These are phyloP conservation scores for Phytophthora pseudosyringae DNA, from an alignment of 352 stramenopile genomes.

Conservation along the genomic window DNA sequence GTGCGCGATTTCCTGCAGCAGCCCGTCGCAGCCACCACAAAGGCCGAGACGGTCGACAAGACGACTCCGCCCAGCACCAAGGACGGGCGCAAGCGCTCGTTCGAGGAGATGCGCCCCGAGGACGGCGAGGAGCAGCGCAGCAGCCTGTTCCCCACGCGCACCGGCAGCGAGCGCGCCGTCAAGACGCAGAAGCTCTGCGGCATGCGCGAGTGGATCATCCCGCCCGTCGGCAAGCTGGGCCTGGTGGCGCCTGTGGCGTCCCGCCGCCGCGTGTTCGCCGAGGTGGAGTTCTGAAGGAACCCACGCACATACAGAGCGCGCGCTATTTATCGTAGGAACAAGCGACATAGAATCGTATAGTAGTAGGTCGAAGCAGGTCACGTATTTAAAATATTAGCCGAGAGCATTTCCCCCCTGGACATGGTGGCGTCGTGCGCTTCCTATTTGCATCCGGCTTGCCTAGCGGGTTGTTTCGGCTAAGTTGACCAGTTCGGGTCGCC, in stretches of 20 bases:
- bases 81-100: conserved; percentile 56
- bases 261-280: conserved; percentile 72
- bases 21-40: conserved; percentile 31
- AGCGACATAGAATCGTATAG: conserved; percentile 30
- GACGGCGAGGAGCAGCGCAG: conserved; percentile 37
- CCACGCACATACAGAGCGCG: neutral
- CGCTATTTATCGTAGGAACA: conserved; percentile 34
- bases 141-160: conserved; percentile 46
- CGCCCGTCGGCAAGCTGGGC: conserved; percentile 50
- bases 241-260: conserved; percentile 49
- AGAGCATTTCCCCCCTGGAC: conserved; percentile 8
- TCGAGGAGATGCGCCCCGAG: conserved; percentile 60
- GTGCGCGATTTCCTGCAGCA: conserved; percentile 77
- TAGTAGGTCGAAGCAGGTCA: conserved; percentile 23
- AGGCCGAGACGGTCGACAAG: conserved; percentile 19
- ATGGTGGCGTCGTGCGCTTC: neutral
- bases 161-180: conserved; percentile 33
- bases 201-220: conserved; percentile 51
- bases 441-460: conserved; percentile 2
- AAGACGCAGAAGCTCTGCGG: conserved; percentile 73
- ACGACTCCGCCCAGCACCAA: conserved; percentile 20
- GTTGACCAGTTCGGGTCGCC: conserved; percentile 25
- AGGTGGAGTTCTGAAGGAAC: conserved; percentile 69
- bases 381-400: conserved; percentile 44
- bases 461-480: conserved; percentile 1